Conservation (phyloP, 306 rosid species). For the Psophocarpus tetragonolobus region DNA sequence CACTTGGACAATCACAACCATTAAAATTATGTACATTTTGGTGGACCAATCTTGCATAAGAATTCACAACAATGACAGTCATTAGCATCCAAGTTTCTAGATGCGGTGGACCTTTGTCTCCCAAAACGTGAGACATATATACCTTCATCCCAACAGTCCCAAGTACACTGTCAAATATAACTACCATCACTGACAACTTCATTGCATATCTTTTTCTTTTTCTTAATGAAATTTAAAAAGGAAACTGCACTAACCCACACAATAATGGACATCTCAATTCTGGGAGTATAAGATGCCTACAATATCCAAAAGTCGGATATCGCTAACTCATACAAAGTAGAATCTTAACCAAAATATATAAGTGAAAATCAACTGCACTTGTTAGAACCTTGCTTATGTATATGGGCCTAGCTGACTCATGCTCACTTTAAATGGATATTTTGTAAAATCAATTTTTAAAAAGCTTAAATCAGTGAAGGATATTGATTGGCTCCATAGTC, state of each 20-base stretch:
- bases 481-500: background rate
- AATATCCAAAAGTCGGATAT: background rate
- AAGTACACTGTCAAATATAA: conserved; percentile 16
- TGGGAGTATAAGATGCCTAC: background rate
- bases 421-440: background rate
- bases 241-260: background rate
- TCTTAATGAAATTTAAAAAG: background rate
- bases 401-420: background rate
- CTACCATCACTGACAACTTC: background rate
- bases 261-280: background rate
- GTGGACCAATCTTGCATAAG: conserved; percentile 46
- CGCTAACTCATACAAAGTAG: background rate
- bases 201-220: background rate
- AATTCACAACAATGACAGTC: conserved; percentile 44
- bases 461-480: background rate
- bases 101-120: conserved; percentile 47
- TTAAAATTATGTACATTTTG: conserved; percentile 43
- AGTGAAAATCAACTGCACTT: background rate
- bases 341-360: background rate
- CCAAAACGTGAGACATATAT: conserved; percentile 39
- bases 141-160: conserved; percentile 41
- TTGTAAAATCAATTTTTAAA: background rate
- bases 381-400: background rate
- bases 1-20: conserved; percentile 49
- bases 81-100: conserved; percentile 59